Evolutionary conservation across 306 rosid species (phyloP), one percentile per base, ranked within the genome.

Genomic region (Citrullus colocynthis): DNA sequence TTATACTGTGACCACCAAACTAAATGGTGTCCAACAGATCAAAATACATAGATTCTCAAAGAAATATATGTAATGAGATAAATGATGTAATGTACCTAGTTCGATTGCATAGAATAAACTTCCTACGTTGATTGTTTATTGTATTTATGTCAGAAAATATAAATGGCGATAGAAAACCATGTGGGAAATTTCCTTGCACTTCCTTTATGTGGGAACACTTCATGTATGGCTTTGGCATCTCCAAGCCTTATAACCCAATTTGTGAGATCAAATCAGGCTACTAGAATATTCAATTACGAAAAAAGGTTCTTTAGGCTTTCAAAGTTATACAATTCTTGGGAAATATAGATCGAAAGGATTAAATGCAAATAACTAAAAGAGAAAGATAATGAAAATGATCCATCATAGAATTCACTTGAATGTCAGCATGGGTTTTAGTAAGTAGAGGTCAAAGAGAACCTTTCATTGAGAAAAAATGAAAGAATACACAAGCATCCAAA

Each of bases 21-120:
- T 48, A 75, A 74, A 73, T 78, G 62, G 37, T 56, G 78, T 18
- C 76, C 78, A 83, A 70, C 21, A 42, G 58, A 72, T 72, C 42
- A 72, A 72, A 70, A 48, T 70, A 6, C 60, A 24, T 32, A 16
- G 9, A 32, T 49, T 72, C 77, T 48, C 77, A 49, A 49, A 12
- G 56, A 70, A 70, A 45, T 49, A 28, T 4, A 72, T 12, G 39
- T 14, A 49, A 72, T 72, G 59, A 15, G 70, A 28, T 24, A 15
- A 72, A 49, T 14, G 9, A 9, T 21, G 56, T 61, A 20, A 14
- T 45, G 6, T 0, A 48, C 75, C 75, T 42, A 41, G 74, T n/a
- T 42, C 45, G 56, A 69, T 45, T 20, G 36, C 75, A 20, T 42
- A 44, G 75, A 70, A 21, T 70, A 45, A 10, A 44, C 55, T 69